phyloP scores from a whole-genome alignment of 805 yeast species.

The Suhomyces prunicola region DNA sequence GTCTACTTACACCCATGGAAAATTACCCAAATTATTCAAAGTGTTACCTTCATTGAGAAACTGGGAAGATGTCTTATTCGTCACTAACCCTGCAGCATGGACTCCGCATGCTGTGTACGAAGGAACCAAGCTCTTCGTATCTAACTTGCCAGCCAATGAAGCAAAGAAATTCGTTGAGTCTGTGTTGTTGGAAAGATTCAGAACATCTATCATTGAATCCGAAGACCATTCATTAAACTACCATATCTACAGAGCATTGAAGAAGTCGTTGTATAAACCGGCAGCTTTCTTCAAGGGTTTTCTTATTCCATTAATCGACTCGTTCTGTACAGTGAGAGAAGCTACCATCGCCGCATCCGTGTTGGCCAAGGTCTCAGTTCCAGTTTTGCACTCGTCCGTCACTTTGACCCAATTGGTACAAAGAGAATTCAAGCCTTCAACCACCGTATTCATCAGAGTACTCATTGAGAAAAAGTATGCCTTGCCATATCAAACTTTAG shows the following conservation, averaged over 20 bases:
- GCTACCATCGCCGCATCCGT: constrained; percentile 95
- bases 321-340: constrained; percentile 87
- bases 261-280: constrained; percentile 93
- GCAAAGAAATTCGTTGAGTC: constrained; percentile 77
- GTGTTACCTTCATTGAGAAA: constrained; percentile 88
- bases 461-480: constrained; percentile 94
- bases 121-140: constrained; percentile 91
- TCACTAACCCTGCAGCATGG: constrained; percentile 91
- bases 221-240: constrained; percentile 82
- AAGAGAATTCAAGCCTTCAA: constrained; percentile 84
- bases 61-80: constrained; percentile 94
- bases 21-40: constrained; percentile 93
- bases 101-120: constrained; percentile 93
- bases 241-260: constrained; percentile 87
- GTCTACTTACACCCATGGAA: constrained; percentile 90
- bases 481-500: constrained; percentile 92
- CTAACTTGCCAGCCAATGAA: constrained; percentile 81
- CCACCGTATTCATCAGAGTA: constrained; percentile 85
- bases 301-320: constrained; percentile 83
- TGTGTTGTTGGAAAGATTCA: constrained; percentile 68
- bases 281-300: constrained; percentile 97
- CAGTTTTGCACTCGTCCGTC: constrained; percentile 93
- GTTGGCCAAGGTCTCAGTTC: constrained; percentile 82
- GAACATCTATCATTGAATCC: constrained; percentile 65
- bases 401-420: constrained; percentile 79